Percentiles rank a stretch among this genome's conserved stretches.
Conservation (phyloP, 306 rosid genomes). For the Cucumis hystrix region DNA sequence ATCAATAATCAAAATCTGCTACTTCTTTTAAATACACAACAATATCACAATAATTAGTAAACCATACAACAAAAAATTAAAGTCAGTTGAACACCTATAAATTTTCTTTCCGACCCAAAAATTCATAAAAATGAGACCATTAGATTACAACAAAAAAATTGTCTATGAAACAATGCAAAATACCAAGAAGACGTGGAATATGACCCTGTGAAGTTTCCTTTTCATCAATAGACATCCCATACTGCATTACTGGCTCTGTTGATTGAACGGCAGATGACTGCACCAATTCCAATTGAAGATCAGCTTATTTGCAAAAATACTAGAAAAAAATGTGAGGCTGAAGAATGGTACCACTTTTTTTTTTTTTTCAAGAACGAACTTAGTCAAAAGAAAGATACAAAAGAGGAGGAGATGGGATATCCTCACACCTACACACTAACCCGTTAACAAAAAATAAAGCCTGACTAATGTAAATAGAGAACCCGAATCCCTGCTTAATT, state of each 20-base stretch:
- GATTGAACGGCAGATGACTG: constrained; percentile 77
- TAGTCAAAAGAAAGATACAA: too few species aligned
- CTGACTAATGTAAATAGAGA: too few species aligned
- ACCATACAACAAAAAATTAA: not conserved
- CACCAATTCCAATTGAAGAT: constrained; percentile 14
- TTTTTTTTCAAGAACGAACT: too few species aligned
- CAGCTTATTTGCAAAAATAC: not conserved
- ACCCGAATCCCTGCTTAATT: too few species aligned
- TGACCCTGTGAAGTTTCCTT: constrained; percentile 48
- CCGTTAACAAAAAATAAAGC: too few species aligned
- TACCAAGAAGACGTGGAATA: constrained; percentile 96
- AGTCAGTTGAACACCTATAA: not conserved
- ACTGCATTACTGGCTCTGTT: constrained; percentile 74
- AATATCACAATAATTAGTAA: not conserved
- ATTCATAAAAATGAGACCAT: not conserved
- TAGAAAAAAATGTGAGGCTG: not conserved
- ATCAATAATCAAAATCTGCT: not conserved
- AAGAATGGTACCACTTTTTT: not conserved
- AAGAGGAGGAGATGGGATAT: too few species aligned
- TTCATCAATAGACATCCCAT: constrained; percentile 68
- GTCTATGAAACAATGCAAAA: constrained; percentile 10
- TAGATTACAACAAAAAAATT: not conserved
- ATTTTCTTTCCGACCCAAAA: not conserved
- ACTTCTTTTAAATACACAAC: not conserved
- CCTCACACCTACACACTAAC: too few species aligned